Conservation (phyloP, 176 grass and related monocot genomes). For the Oryza nivara region DNA sequence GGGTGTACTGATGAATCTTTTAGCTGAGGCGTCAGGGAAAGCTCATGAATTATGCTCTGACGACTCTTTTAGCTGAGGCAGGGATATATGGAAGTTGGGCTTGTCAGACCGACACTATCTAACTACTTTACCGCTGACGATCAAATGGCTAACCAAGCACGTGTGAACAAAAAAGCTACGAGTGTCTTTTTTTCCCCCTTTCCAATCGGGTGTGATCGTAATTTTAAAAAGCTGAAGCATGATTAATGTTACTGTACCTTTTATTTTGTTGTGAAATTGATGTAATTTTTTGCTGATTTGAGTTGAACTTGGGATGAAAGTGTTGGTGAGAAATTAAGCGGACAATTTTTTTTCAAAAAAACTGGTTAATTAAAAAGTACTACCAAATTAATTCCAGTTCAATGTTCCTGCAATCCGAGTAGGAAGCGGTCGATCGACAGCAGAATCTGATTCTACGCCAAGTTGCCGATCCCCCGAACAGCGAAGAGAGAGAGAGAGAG, state of each 20-base stretch:
- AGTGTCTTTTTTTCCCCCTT: neutral
- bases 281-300: too few relatives aligned
- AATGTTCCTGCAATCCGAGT: neutral
- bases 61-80: neutral
- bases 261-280: too few relatives aligned
- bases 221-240: too few relatives aligned
- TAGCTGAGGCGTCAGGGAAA: neutral
- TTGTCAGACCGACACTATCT: neutral
- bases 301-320: too few relatives aligned
- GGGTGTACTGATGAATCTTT: too few relatives aligned
- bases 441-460: neutral
- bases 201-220: neutral
- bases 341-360: too few relatives aligned
- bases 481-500: too few relatives aligned
- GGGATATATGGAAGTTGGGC: neutral
- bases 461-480: neutral
- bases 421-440: neutral
- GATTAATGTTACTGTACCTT: too few relatives aligned
- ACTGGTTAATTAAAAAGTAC: neutral
- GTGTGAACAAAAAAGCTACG: neutral
- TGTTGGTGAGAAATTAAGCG: too few relatives aligned
- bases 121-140: neutral
- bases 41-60: neutral
- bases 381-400: neutral
- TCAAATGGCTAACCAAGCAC: neutral